Evolutionary conservation across 2,329 filamentous ascomycete genomes (phyloP).

Genomic region (Aspergillus aculeatinus): DNA sequence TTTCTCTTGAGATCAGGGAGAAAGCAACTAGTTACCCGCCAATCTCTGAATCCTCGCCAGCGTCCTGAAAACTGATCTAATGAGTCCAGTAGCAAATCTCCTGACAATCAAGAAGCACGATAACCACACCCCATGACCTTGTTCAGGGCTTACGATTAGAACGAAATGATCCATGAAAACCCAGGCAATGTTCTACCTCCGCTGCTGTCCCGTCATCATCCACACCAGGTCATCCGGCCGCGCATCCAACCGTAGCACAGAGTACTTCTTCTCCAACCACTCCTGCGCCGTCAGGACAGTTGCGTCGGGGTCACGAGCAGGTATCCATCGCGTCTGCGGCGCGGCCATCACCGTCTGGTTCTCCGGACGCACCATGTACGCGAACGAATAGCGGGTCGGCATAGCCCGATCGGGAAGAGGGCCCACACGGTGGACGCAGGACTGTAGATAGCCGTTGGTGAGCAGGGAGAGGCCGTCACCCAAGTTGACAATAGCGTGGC

Average conservation of each 20-base stretch:
- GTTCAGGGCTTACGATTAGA: too few relatives aligned
- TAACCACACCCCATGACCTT: too few relatives aligned
- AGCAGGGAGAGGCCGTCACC: conserved; percentile 53
- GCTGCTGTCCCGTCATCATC: background rate
- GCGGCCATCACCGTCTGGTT: background rate
- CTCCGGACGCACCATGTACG: conserved; percentile 1
- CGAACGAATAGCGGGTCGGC: background rate
- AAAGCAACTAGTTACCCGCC: too few relatives aligned
- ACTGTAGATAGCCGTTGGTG: background rate
- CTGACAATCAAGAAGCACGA: too few relatives aligned
- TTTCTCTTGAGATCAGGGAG: too few relatives aligned
- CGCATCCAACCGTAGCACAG: background rate
- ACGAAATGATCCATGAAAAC: too few relatives aligned
- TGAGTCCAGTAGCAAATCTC: too few relatives aligned
- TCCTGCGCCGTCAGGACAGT: background rate
- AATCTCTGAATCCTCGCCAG: too few relatives aligned
- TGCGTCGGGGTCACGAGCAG: background rate
- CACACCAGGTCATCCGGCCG: background rate
- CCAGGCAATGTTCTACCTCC: background rate
- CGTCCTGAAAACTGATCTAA: too few relatives aligned
- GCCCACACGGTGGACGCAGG: background rate
- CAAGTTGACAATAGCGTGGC: conserved; percentile 58
- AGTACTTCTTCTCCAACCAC: background rate
- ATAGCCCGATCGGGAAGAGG: background rate
- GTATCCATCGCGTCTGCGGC: background rate